A percentile compares a stretch with the other conserved stretches of the same genome.
These are phyloP conservation scores for Huntiella decipiens DNA, from an alignment of 2,329 filamentous ascomycete genomes.

Conservation along the genomic window DNA sequence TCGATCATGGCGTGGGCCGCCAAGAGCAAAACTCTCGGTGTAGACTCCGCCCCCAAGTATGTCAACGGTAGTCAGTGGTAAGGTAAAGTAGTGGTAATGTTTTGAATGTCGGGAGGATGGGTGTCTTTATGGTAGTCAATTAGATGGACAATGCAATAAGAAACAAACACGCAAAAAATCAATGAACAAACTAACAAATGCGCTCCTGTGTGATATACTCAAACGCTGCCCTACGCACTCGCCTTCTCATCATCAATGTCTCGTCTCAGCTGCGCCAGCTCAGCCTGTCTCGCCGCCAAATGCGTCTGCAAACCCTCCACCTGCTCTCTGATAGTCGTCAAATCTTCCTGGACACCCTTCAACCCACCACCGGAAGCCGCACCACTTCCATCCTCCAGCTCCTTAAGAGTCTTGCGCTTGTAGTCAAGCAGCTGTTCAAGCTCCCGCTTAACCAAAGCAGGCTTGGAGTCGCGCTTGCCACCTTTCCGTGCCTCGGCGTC, in stretches of 20 bases:
- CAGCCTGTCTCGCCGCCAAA: conserved; percentile 54
- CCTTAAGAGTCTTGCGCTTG: conserved; percentile 64
- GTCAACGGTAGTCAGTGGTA: conserved; percentile 30
- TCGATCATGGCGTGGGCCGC: conserved; percentile 30
- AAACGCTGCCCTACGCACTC: conserved; percentile 20
- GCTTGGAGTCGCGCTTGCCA: conserved; percentile 56
- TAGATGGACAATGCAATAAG: neutral
- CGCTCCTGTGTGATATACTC: neutral
- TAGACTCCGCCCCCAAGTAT: conserved; percentile 26
- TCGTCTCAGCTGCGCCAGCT: conserved; percentile 54
- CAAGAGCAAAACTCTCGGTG: conserved; percentile 32
- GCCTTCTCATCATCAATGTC: conserved; percentile 78
- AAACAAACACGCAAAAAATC: neutral
- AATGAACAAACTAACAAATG: neutral
- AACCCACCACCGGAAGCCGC: conserved; percentile 45
- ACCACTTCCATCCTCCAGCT: conserved; percentile 52
- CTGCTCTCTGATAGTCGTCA: conserved; percentile 82
- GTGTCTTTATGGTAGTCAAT: neutral
- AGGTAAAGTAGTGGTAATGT: conserved; percentile 3
- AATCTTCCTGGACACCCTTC: conserved; percentile 64
- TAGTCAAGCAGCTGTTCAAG: conserved; percentile 88
- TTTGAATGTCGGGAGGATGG: neutral
- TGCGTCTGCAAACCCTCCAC: conserved; percentile 78
- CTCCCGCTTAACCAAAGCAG: conserved; percentile 83
- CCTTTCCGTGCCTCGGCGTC: conserved; percentile 45